Conservation (phyloP, 2,329 filamentous ascomycete genomes). For the Beauveria pseudobassiana region DNA sequence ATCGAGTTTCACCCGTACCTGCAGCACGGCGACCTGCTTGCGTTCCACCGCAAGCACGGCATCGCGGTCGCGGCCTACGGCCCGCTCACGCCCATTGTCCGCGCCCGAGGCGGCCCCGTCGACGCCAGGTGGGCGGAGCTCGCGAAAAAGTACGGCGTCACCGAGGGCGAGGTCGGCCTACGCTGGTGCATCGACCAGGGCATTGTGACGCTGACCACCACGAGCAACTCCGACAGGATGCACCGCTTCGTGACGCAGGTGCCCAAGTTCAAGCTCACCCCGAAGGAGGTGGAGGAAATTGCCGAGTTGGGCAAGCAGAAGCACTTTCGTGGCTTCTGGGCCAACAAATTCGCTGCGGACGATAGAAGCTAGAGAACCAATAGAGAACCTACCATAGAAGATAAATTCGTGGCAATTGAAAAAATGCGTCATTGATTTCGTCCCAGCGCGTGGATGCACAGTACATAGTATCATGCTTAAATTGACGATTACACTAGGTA, state of each 20-base stretch:
- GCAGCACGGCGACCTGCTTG: conserved; percentile 53
- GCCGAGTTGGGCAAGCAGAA: conserved; percentile 48
- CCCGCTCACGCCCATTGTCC: conserved; percentile 44
- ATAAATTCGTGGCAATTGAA: no score
- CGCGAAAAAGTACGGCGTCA: conserved; percentile 51
- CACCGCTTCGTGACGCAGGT: conserved; percentile 45
- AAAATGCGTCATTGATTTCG: no score
- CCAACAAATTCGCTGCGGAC: conserved; percentile 40
- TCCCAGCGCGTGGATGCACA: neutral
- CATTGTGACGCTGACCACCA: conserved; percentile 52
- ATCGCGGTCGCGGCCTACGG: conserved; percentile 51
- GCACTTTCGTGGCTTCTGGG: conserved; percentile 56
- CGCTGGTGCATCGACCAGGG: conserved; percentile 55
- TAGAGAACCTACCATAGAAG: no score
- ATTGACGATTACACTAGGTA: neutral
- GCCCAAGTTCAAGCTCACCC: conserved; percentile 50
- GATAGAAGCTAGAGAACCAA: conserved; percentile 31
- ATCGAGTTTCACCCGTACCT: conserved; percentile 75
- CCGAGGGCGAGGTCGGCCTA: conserved; percentile 47
- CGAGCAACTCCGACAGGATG: conserved; percentile 49
- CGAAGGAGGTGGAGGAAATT: conserved; percentile 51
- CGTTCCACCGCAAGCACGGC: conserved; percentile 47
- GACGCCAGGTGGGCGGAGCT: conserved; percentile 43
- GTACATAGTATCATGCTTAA: neutral
- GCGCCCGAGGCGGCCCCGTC: conserved; percentile 44